Evolutionary conservation across 352 stramenopile species (phyloP).

Genomic region (Phytophthora colocasiae): DNA sequence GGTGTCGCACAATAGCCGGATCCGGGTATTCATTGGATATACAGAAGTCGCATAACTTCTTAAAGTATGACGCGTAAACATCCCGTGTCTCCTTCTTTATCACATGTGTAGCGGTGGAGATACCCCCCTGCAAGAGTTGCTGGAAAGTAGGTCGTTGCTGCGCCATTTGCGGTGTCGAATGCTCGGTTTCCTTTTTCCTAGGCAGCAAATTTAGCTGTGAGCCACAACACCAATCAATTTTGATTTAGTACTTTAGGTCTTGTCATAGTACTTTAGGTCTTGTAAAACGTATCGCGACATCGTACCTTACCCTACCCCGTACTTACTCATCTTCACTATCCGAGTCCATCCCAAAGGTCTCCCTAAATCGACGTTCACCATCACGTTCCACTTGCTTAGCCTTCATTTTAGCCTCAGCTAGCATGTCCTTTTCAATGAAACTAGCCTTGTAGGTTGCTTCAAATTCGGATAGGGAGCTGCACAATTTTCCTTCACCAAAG

Average conservation of each 20-base stretch:
- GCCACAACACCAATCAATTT: background rate
- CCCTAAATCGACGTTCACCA: background rate
- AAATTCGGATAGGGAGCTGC: conserved; percentile 5
- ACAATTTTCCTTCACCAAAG: conserved; percentile 6
- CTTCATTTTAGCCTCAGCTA: conserved; percentile 1
- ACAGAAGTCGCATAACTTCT: conserved; percentile 20
- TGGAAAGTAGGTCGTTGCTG: conserved; percentile 5
- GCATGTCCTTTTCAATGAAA: conserved; percentile 12
- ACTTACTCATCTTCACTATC: conserved; percentile 7
- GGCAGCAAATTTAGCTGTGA: conserved; percentile 4
- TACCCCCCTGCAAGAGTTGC: conserved; percentile 10
- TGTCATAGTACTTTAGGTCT: conserved; percentile 10
- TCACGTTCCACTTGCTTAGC: background rate
- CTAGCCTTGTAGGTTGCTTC: background rate
- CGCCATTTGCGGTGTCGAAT: background rate
- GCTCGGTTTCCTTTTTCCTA: background rate
- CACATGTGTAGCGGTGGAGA: conserved; percentile 8
- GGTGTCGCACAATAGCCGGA: background rate
- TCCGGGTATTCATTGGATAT: conserved; percentile 15
- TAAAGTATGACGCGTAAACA: conserved; percentile 17
- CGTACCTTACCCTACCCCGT: background rate
- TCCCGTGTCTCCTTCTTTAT: conserved; percentile 17
- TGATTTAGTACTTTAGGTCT: conserved; percentile 8
- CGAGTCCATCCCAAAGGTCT: conserved; percentile 6
- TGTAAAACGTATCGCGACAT: background rate